These are phyloP conservation scores for Epichloe hybrida DNA, from an alignment of 2,329 filamentous ascomycete genomes.

Conservation along the genomic window DNA sequence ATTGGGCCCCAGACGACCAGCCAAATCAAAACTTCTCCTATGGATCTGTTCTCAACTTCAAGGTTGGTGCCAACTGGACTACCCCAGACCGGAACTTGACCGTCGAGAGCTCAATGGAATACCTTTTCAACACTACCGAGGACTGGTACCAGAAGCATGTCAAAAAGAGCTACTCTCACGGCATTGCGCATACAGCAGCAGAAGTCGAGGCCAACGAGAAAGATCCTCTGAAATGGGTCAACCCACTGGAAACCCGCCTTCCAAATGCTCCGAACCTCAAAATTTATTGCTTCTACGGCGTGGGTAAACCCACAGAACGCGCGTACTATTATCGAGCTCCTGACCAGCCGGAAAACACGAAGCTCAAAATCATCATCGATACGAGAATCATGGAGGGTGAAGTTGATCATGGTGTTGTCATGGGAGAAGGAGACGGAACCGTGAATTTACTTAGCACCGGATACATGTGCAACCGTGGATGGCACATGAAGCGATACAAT, in stretches of 20 bases:
- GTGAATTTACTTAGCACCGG: conserved; percentile 84
- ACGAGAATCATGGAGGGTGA: conserved; percentile 45
- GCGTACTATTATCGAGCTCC: conserved; percentile 74
- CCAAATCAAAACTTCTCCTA: conserved; percentile 60
- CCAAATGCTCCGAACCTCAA: conserved; percentile 81
- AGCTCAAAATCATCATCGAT: conserved; percentile 62
- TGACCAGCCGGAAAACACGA: conserved; percentile 50
- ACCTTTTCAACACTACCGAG: conserved; percentile 66
- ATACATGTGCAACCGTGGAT: conserved; percentile 95
- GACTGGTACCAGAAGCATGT: conserved; percentile 74
- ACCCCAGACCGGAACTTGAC: conserved; percentile 65
- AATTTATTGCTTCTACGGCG: conserved; percentile 94
- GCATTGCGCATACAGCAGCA: conserved; percentile 63
- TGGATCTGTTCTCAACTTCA: conserved; percentile 79
- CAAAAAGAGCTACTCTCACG: conserved; percentile 69
- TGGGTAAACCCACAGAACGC: conserved; percentile 86
- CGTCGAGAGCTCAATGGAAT: conserved; percentile 60
- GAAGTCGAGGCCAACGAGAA: conserved; percentile 74
- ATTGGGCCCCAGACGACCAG: conserved; percentile 77
- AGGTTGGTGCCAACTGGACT: conserved; percentile 47
- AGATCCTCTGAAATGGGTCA: conserved; percentile 79
- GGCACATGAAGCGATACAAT: conserved; percentile 89
- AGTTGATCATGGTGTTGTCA: conserved; percentile 78
- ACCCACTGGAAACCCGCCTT: conserved; percentile 78
- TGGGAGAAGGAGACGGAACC: conserved; percentile 93